Evolutionary conservation across 306 rosid genomes (phyloP), one percentile per base, ranked within the genome.

Genomic region (Vigna radiata): DNA sequence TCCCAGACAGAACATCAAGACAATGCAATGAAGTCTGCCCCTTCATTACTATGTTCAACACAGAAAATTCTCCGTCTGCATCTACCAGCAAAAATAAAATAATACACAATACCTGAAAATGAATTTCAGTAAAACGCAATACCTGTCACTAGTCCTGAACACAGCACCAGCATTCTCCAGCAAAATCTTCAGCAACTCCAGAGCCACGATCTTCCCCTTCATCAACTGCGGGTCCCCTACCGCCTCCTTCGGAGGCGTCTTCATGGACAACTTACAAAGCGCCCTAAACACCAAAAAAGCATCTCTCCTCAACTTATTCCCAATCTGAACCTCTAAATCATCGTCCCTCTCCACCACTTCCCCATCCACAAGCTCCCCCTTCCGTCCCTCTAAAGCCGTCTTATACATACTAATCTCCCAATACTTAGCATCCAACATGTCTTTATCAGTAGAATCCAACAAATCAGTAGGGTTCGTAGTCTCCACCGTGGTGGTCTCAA

Each of bases 351-450:
- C 99, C 8, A 71, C 85, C 6, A 70, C 58, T 52, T 96, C 99
- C 63, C 98, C 99, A 44, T 92, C 99, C 37, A 86, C 97, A 80
- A 96, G 82, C 79, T 96, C 99, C 7, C 91, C 98, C 44, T 96
- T 96, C 83, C 99, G 80, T 9, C 94, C 99, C 82, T 96, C 99
- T 89, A 96, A 83, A 0, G 99, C 99, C n/a, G 97, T 89, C 87
- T 96, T 96, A 39, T 96, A 96, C 99, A 96, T 96, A 66, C 99
- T 96, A 70, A 96, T 96, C 83, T 96, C 99, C 99, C 99, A 96
- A 73, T 96, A 96, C 83, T 96, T 96, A 0, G 99, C 99, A 82
- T 96, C 99, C 88, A 96, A 83, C 99, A 96, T 96, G 77, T 96
- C 99, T 85, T 96, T 96, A 72, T 96, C 99, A 3, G 97, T 96